Base-by-base conservation (phyloP, 2,329 filamentous ascomycete genomes). In the Fonsecaea erecta region DNA sequence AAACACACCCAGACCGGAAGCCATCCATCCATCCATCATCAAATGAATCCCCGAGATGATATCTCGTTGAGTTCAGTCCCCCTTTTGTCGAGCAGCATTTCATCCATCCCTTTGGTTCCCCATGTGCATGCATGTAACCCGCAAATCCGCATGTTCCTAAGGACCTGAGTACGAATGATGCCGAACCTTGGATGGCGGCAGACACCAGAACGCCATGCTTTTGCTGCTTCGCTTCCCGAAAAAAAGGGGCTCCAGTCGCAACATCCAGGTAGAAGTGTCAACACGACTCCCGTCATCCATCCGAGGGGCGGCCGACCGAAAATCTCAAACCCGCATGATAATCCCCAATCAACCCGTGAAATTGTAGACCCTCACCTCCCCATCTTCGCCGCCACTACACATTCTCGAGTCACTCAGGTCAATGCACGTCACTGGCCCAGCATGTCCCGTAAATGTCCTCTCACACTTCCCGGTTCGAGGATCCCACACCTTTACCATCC, bases 401-500 rank as follows among this genome's bases (percentile, higher is more conserved):
- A 99, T 90, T 46, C 91, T 86, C 72, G 89, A 91, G 75, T 98
- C 95, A 72, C 92, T 96, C 6, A 99, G 82, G 1, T 91, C 93
- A 43, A 98, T 90, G 75, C 94, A 98, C 2, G 93, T 98, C 2
- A 98, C 93, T 0, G 95, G 93, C 0, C 92, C 94, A 1, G 89
- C 86, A 77, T 98, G 95, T 0, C 93, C 93, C 1, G 92, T 93
- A 74, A 97, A 94, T 2, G 93, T 98, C 55, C 93, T 85, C 76
- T 98, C 93, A 77, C 93, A 97, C 74, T 91, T 92, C 30, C 95
- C 95, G 1, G 91, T 93, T 63, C 93, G 83, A 16, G 94, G 91
- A 78, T 98, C 94, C 95, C 95, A 99, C 34, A 91, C 88, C 81
- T 98, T 98, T 73, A 97, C 91, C 87, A 94, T 96, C 48, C 92